Percentiles rank a stretch among this genome's conserved stretches.
phyloP scores from a whole-genome alignment of 1,284 basidiomycete genomes.

The Moesziomyces sp. region DNA sequence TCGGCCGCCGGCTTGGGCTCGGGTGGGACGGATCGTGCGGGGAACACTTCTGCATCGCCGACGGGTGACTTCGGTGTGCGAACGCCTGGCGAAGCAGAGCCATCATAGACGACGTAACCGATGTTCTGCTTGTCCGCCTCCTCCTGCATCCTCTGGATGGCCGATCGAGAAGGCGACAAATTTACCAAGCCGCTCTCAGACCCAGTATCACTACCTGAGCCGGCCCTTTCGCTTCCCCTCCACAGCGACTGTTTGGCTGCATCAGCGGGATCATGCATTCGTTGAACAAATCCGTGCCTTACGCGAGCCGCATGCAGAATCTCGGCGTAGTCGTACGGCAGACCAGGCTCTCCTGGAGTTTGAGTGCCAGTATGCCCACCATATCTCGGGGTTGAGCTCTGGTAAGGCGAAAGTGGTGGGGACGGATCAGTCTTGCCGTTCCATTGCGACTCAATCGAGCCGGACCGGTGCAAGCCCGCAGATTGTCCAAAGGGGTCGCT shows the following conservation, averaged over 20 bases:
- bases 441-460: not conserved
- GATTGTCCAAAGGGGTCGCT: not conserved
- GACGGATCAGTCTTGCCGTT: not conserved
- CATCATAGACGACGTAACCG: conserved; percentile 11
- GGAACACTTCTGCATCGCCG: not conserved
- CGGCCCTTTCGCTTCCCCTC: not conserved
- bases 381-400: not conserved
- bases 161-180: not conserved
- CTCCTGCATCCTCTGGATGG: conserved; percentile 9
- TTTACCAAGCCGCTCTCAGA: conserved; percentile 4
- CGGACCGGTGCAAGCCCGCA: not conserved
- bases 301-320: not conserved
- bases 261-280: not conserved
- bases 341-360: not conserved
- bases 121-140: conserved; percentile 1
- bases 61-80: not conserved
- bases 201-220: not conserved
- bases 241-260: not conserved
- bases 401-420: not conserved
- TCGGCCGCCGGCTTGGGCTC: too few relatives aligned
- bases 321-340: not conserved
- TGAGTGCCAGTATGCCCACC: not conserved
- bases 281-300: not conserved
- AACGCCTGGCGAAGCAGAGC: not conserved
- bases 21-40: not conserved